phyloP scores from a whole-genome alignment of 257 asterid genomes.

The Nicotiana undulata region DNA sequence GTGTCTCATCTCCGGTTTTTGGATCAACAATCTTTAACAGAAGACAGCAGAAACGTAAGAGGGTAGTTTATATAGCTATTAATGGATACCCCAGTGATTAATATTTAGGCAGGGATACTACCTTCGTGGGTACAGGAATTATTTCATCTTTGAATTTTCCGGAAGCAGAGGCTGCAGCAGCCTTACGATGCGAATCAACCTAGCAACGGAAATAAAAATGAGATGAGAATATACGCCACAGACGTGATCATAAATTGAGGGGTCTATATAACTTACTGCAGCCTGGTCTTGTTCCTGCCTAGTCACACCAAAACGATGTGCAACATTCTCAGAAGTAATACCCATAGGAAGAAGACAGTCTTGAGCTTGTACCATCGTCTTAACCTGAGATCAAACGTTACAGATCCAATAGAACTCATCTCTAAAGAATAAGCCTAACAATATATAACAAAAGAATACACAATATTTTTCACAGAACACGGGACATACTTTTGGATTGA shows the following conservation, averaged over 20 bases:
- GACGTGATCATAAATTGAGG: not conserved
- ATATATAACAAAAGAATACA: not conserved
- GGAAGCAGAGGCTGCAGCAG: slow-evolving; percentile 96
- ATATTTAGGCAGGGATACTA: slow-evolving; percentile 2
- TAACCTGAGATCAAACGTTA: slow-evolving; percentile 42
- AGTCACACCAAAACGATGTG: slow-evolving; percentile 83
- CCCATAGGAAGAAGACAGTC: slow-evolving; percentile 99
- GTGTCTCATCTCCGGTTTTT: slow-evolving; percentile 86
- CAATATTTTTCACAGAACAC: not conserved
- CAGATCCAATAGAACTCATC: not conserved
- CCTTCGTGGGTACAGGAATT: slow-evolving; percentile 85
- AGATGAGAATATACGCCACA: not conserved
- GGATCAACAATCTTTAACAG: slow-evolving; percentile 80
- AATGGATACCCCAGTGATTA: not conserved
- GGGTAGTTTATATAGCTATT: not conserved
- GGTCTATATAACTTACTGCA: slow-evolving; percentile 61
- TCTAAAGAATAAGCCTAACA: not conserved
- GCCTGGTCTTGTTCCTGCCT: slow-evolving; percentile 98
- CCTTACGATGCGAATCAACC: slow-evolving; percentile 94
- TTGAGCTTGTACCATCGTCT: slow-evolving; percentile 74
- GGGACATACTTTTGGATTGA: slow-evolving; percentile 74
- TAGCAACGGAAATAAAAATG: slow-evolving; percentile 17
- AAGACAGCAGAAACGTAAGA: not conserved
- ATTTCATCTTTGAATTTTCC: slow-evolving; percentile 95
- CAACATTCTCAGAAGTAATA: slow-evolving; percentile 94